Base-by-base conservation (phyloP, 2,329 filamentous ascomycete genomes). In the Ceratocystis diversiconidia region DNA sequence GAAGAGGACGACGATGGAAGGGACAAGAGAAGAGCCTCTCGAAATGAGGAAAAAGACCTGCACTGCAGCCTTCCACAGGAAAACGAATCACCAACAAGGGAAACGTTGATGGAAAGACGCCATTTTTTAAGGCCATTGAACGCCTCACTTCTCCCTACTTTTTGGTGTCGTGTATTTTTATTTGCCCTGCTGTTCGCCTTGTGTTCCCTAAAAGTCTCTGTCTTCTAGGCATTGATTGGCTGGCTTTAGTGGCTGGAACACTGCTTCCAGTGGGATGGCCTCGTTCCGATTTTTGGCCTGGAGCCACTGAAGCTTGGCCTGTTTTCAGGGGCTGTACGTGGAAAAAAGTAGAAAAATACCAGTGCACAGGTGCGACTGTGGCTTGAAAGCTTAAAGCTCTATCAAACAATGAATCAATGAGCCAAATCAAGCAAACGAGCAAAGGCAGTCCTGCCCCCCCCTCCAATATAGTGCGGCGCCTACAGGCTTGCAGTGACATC, bases 331-430 rank as follows among this genome's bases (percentile, higher is more conserved):
- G 50, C 50, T 55, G 50, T 30, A 19, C 22, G 30, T 17, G 32
- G 48, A 52, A 25, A 52, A 25, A 12, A 52, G 48, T n/a, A 19
- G 22, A 17, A 17, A 28, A 30, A 32, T 57, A 28, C 52, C 28
- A 17, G 52, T 32, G 52, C 30, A 28, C 22, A 28, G 36, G 61
- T 63, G 28, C 32, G 10, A 52, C 61, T 63, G 61, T 63, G 61
- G 61, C 61, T 63, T 63, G 44, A 52, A 63, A 63, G 61, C 61
- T 63, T 52, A 63, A 63, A 36, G 44, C 22, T 50, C 25, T 30
- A 8, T 62, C 17, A 32, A 62, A 5, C 25, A 57, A 15, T 41
- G 36, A 15, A 15, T 12, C 22, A 32, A 22, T 12, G 8, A 25
- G 48, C 50, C 50, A 28, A 57, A 57, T 57, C 22, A 30, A 57